Conservation (phyloP, 176 grass and related monocot genomes). For the Oryza glumipatula region DNA sequence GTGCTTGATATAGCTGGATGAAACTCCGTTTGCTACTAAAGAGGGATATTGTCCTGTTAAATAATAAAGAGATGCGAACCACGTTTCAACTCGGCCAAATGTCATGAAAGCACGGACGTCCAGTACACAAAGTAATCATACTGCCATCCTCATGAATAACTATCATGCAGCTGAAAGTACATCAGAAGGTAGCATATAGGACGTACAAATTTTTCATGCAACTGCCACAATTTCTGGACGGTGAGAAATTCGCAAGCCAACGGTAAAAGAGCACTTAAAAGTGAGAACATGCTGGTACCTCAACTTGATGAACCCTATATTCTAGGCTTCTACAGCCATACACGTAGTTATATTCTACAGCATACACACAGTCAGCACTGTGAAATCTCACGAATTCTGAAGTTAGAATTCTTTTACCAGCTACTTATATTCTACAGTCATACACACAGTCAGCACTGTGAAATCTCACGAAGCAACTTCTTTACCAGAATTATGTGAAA, state of each 20-base stretch:
- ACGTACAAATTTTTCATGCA: neutral
- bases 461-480: neutral
- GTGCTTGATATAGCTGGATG: neutral
- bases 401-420: no score
- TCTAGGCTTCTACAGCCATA: neutral
- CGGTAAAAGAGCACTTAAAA: constrained; percentile 1
- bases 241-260: neutral
- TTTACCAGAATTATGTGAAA: no score
- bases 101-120: neutral
- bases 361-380: neutral
- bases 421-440: no score
- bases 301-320: neutral
- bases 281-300: constrained; percentile 36
- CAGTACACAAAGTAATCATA: neutral
- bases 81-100: neutral
- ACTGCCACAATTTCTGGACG: neutral
- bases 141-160: neutral
- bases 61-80: neutral
- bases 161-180: neutral
- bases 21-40: neutral
- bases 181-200: neutral
- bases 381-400: neutral
- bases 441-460: neutral
- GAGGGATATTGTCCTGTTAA: no score
- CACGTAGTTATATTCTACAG: no score